phyloP scores from a whole-genome alignment of 179 eudicot species.

The Amaranthus tricolor region DNA sequence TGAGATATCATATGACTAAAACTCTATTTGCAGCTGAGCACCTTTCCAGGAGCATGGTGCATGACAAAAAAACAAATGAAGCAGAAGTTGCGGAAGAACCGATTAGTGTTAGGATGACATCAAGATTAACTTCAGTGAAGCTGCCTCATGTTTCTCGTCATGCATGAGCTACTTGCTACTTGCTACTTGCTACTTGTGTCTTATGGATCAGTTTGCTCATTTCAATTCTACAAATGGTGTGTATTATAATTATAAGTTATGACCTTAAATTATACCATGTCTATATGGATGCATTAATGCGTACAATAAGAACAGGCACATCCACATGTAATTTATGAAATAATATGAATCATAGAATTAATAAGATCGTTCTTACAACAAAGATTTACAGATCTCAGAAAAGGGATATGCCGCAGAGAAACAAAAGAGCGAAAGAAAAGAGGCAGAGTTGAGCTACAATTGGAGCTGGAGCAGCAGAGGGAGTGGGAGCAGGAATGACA shows the following conservation, averaged over 20 bases:
- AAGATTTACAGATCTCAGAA: too few relatives aligned
- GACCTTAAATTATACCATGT: too few relatives aligned
- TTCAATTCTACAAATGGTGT: too few relatives aligned
- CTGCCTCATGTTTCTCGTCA: too few relatives aligned
- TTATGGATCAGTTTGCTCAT: too few relatives aligned
- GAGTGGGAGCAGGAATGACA: background rate
- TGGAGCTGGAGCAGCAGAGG: constrained; percentile 11
- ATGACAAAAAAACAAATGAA: constrained; percentile 58
- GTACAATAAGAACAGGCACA: background rate
- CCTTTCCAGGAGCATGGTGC: constrained; percentile 75
- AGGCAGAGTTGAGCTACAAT: constrained; percentile 1
- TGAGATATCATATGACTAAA: background rate
- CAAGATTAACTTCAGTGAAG: background rate
- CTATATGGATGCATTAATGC: background rate
- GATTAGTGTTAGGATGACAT: constrained; percentile 45
- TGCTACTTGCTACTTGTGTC: background rate
- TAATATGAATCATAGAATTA: too few relatives aligned
- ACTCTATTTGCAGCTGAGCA: constrained; percentile 61
- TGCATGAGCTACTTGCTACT: background rate
- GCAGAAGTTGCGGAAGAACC: constrained; percentile 42
- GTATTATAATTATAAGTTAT: too few relatives aligned
- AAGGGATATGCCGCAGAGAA: background rate
- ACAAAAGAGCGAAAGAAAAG: constrained; percentile 1
- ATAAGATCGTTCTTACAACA: too few relatives aligned
- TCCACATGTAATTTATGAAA: background rate